phyloP scores from a whole-genome alignment of 73 alveolate species.

The Breviolum minutum region DNA sequence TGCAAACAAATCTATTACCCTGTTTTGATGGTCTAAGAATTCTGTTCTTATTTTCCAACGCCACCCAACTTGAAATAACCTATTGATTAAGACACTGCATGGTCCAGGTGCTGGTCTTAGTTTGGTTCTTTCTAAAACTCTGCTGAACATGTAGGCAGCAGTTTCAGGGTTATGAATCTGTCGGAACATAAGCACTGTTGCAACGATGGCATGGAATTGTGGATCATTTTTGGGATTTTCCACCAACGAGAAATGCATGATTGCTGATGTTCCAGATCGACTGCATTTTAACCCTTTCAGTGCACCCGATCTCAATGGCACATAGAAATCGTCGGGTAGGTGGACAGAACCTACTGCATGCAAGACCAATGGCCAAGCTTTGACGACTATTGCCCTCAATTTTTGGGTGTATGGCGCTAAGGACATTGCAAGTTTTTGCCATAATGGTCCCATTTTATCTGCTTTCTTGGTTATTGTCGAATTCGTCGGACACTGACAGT shows the following conservation, averaged over 20 bases:
- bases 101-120: background rate
- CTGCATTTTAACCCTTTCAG: background rate
- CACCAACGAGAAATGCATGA: background rate
- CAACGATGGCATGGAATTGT: background rate
- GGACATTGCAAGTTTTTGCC: background rate
- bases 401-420: background rate
- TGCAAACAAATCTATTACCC: background rate
- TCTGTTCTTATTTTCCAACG: background rate
- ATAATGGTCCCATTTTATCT: background rate
- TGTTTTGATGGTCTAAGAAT: background rate
- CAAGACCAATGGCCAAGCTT: background rate
- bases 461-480: background rate
- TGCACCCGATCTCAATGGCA: background rate
- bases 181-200: background rate
- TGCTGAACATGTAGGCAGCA: background rate
- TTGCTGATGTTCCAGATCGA: background rate
- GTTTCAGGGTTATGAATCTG: background rate
- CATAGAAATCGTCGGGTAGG: background rate
- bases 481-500: background rate
- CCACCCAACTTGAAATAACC: background rate
- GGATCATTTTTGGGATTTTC: background rate
- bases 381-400: background rate
- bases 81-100: background rate
- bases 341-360: background rate
- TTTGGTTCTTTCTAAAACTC: background rate